phyloP scores from a whole-genome alignment of 805 yeast species.

The Nakazawaea wickerhamii region DNA sequence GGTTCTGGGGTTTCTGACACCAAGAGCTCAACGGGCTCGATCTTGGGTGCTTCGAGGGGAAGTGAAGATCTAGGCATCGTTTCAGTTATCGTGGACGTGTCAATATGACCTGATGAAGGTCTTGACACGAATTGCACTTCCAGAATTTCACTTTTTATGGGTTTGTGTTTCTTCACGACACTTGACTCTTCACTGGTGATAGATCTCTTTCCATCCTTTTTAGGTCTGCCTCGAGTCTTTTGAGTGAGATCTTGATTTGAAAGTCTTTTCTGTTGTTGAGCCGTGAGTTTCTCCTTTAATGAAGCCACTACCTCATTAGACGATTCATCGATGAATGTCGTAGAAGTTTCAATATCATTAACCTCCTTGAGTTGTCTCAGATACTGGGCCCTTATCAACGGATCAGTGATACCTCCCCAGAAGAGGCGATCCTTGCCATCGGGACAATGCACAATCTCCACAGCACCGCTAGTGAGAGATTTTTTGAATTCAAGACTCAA shows the following conservation, averaged over 20 bases:
- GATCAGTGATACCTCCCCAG: conserved; percentile 11
- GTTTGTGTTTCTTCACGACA: neutral
- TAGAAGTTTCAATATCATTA: neutral
- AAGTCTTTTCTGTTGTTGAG: conserved; percentile 2
- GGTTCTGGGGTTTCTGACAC: neutral
- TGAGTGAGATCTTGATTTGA: neutral
- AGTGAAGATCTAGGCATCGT: neutral
- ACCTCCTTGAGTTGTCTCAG: neutral
- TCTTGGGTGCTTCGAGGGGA: neutral
- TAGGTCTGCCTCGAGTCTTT: conserved; percentile 6
- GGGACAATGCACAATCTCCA: conserved; percentile 6
- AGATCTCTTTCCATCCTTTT: neutral
- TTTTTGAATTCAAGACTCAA: conserved; percentile 14
- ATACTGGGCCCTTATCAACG: conserved; percentile 2
- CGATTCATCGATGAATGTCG: neutral
- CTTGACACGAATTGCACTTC: neutral
- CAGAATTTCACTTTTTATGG: neutral
- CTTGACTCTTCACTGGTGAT: neutral
- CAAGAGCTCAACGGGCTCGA: neutral
- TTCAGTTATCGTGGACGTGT: neutral
- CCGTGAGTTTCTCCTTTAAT: conserved; percentile 4
- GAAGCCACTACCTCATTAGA: neutral
- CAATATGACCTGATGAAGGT: neutral
- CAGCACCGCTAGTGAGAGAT: neutral
- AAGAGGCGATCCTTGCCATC: conserved; percentile 8